Base-by-base conservation (phyloP, 2,329 filamentous ascomycete genomes). In the Beauveria pseudobassiana region DNA sequence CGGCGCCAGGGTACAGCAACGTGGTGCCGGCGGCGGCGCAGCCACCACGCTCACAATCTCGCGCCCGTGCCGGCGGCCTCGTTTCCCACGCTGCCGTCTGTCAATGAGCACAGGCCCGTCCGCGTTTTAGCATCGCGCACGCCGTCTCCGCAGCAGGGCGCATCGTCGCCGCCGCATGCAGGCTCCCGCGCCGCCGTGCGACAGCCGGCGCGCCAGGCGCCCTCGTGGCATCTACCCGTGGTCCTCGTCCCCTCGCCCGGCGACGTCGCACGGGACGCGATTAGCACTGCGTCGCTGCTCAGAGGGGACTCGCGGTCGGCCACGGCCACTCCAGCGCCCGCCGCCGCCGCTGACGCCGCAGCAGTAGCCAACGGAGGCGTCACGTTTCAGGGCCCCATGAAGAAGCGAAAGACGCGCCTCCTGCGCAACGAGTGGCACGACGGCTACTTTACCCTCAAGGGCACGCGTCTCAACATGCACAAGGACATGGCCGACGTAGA, bases 381-480 rank as follows among this genome's bases (percentile, higher is more conserved):
- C 38, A 52, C 57, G 38, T 90, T 93, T 74, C 85, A 90, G 55
- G 95, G 95, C 1, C 92, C 87, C 75, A 96, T 99, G 86, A 93
- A 91, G 81, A 96, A 96, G 81, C 90, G 93, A 71, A 91, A 91
- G 78, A 96, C 89, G 40, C 87, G 87, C 70, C 87, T 96, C 79
- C 84, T 96, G 64, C 90, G 91, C 49, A 90, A 96, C 74, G 93
- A 97, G 77, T 97, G 93, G 93, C 86, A 92, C 70, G 90, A 96
- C 72, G 88, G 91, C 67, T 95, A 93, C 78, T 96, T 95, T 73
- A 91, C 90, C 28, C 87, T 97, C 65, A 87, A 87, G 69, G 88
- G 88, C 63, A 90, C 87, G 28, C 83, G 85, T 30, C 81, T 91
- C 43, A 87, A 88, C 60, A 88, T 93, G 83, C 90, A 93, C 79